Evolutionary conservation across 1,284 basidiomycete species (phyloP).

Genomic region (Apiotrichum gamsii): DNA sequence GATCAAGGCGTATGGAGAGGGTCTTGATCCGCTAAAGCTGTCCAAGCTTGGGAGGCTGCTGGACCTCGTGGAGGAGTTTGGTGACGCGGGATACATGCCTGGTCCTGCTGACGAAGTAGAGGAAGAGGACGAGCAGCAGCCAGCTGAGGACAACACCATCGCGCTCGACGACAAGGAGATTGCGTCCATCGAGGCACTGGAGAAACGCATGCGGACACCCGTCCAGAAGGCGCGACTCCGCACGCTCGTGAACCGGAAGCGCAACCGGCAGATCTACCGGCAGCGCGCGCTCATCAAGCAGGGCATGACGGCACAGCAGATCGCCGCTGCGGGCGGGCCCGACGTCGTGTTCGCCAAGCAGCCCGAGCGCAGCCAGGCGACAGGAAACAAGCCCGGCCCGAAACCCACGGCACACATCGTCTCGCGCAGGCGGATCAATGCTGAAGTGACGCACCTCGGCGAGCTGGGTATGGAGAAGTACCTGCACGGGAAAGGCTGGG

Average conservation of each 20-base stretch:
- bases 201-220: constrained; percentile 16
- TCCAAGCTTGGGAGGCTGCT: neutral
- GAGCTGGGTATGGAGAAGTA: neutral
- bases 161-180: constrained; percentile 20
- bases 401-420: neutral
- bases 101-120: too few relatives aligned
- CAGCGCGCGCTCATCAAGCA: constrained; percentile 17
- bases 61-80: neutral
- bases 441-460: neutral
- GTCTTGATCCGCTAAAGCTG: neutral
- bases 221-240: constrained; percentile 16
- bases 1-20: neutral
- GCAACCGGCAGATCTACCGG: constrained; percentile 23
- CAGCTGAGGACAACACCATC: constrained; percentile 7
- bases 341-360: constrained; percentile 20
- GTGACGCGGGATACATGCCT: too few relatives aligned
- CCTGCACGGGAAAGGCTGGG: constrained; percentile 12
- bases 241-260: constrained; percentile 17
- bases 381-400: neutral
- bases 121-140: neutral
- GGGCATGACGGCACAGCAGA: constrained; percentile 24
- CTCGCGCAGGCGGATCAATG: neutral
- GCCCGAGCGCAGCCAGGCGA: neutral
- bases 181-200: constrained; percentile 17
- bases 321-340: constrained; percentile 24